Evolutionary conservation across 805 yeast genomes (phyloP).

Genomic region (Zygosaccharomyces bailii): DNA sequence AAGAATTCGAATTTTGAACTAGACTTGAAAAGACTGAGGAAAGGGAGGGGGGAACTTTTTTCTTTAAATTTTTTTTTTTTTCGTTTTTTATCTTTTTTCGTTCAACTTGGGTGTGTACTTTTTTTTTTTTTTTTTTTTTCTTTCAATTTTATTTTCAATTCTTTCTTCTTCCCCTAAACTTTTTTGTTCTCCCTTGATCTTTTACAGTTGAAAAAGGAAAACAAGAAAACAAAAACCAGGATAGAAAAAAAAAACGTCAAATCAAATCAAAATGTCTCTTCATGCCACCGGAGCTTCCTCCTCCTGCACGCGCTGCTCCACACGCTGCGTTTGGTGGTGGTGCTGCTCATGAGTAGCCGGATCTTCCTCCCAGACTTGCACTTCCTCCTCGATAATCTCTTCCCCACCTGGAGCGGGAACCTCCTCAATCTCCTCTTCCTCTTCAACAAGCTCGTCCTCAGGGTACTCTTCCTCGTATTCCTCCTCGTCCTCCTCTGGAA

Average conservation of each 20-base stretch:
- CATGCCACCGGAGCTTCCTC: conserved; percentile 6
- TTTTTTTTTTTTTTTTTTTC: neutral
- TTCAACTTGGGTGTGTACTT: too few relatives aligned
- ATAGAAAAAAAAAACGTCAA: neutral
- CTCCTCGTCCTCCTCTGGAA: conserved; percentile 47
- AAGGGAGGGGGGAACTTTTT: too few relatives aligned
- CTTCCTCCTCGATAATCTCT: conserved; percentile 4
- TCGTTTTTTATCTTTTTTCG: too few relatives aligned
- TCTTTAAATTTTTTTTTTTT: too few relatives aligned
- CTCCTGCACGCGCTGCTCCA: neutral
- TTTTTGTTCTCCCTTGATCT: neutral
- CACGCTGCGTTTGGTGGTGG: conserved; percentile 1
- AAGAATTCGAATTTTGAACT: too few relatives aligned
- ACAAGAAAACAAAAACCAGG: too few relatives aligned
- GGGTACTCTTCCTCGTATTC: conserved; percentile 45
- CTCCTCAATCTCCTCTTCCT: conserved; percentile 36
- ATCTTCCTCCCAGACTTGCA: neutral
- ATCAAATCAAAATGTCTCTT: too few relatives aligned
- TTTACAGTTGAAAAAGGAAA: too few relatives aligned
- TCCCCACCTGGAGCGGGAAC: conserved; percentile 18
- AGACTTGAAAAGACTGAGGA: too few relatives aligned
- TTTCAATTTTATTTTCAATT: neutral
- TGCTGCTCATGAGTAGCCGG: neutral
- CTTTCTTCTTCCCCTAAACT: neutral
- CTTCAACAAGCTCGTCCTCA: conserved; percentile 40